phyloP scores from a whole-genome alignment of 2,329 filamentous ascomycete species.

The Aureobasidium sp. region DNA sequence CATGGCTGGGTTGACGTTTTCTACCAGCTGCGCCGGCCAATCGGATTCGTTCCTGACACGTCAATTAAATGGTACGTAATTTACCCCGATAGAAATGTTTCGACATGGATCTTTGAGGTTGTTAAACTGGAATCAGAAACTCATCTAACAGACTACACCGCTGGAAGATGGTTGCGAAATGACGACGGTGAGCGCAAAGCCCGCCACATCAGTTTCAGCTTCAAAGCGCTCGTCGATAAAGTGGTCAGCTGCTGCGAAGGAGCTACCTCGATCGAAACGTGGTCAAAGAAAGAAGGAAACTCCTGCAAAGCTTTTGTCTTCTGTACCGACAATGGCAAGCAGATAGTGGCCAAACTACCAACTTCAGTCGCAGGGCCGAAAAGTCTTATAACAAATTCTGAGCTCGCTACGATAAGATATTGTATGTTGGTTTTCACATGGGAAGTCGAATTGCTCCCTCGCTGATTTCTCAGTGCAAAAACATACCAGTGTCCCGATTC shows the following conservation, averaged over 20 bases:
- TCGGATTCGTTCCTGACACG: neutral
- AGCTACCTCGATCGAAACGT: neutral
- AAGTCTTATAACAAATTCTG: conserved; percentile 31
- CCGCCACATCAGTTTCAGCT: neutral
- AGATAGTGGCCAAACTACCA: conserved; percentile 34
- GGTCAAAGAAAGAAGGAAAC: conserved; percentile 2
- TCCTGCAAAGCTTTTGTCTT: conserved; percentile 2
- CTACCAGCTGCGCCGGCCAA: neutral
- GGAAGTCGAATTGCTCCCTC: conserved; percentile 8
- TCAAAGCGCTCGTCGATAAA: conserved; percentile 1
- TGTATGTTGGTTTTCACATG: conserved; percentile 1
- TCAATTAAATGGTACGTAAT: neutral
- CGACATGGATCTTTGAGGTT: neutral
- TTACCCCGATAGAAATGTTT: neutral
- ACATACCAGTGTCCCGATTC: conserved; percentile 32
- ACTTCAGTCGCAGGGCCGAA: conserved; percentile 31
- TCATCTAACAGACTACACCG: neutral
- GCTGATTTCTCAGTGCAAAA: conserved; percentile 21
- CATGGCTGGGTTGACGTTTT: neutral
- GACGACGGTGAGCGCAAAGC: neutral
- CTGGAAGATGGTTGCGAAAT: neutral
- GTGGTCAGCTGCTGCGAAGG: neutral
- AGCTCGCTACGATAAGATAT: conserved; percentile 36
- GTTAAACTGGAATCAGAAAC: neutral
- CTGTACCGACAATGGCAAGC: neutral